A percentile compares a stretch with the other conserved stretches of the same genome.
Conservation (phyloP, 2,329 filamentous ascomycete genomes). For the Nothopassalora personata region DNA sequence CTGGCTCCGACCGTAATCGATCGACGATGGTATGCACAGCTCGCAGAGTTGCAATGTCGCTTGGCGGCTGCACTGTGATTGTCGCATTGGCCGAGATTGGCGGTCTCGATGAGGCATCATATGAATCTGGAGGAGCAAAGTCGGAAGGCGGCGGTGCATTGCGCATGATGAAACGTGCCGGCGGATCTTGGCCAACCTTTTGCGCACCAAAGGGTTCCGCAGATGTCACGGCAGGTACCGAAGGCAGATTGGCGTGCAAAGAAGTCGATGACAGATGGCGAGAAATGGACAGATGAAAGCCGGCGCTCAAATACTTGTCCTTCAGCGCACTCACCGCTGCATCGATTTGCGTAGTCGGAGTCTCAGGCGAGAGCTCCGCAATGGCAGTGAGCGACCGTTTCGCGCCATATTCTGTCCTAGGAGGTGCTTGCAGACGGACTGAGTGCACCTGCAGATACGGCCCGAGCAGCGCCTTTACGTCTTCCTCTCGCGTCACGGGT, state of each 20-base stretch:
- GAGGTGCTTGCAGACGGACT: slow-evolving; percentile 20
- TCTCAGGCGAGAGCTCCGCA: slow-evolving; percentile 73
- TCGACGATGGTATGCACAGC: slow-evolving; percentile 88
- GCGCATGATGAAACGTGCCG: slow-evolving; percentile 36
- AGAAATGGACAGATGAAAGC: slow-evolving; percentile 74
- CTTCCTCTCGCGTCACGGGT: slow-evolving; percentile 51
- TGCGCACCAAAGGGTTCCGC: slow-evolving; percentile 30
- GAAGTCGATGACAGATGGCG: slow-evolving; percentile 68
- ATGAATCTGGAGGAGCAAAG: slow-evolving; percentile 73
- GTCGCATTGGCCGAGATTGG: slow-evolving; percentile 15
- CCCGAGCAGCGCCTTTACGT: slow-evolving; percentile 50
- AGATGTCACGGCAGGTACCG: slow-evolving; percentile 9
- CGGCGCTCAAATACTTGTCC: slow-evolving; percentile 78
- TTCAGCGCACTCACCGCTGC: slow-evolving; percentile 70
- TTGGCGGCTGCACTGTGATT: slow-evolving; percentile 59
- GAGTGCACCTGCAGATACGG: slow-evolving; percentile 25
- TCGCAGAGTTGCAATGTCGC: slow-evolving; percentile 70
- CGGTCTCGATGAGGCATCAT: slow-evolving; percentile 40
- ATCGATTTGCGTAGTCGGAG: slow-evolving; percentile 78
- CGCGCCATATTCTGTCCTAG: slow-evolving; percentile 27
- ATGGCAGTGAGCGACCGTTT: slow-evolving; percentile 72
- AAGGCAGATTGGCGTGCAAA: slow-evolving; percentile 9
- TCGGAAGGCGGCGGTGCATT: slow-evolving; percentile 46
- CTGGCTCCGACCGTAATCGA: slow-evolving; percentile 60
- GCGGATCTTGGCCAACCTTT: slow-evolving; percentile 18